Base-by-base conservation (phyloP, 2,329 filamentous ascomycete species). In the Fusarium cicatricum region DNA sequence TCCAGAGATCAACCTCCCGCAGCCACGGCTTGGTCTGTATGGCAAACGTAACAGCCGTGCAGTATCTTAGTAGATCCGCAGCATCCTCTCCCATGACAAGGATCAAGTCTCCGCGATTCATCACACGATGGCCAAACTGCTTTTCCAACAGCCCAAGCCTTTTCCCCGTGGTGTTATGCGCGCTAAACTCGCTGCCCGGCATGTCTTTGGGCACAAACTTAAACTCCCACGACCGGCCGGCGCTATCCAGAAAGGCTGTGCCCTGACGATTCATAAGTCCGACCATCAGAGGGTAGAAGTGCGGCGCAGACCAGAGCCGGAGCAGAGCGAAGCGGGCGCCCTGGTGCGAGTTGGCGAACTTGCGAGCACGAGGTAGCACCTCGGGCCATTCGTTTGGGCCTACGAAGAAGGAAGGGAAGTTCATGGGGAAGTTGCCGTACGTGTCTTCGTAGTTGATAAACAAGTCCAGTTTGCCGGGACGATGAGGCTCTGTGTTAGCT, bases 241-340 rank as follows among this genome's bases (percentile, higher is more conserved):
- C 41, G 29, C 68, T 67, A 9, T 72, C 69, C 4, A 70, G 55
- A 44, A 72, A 72, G 23, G 59, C 66, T 8, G 43, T 63, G 12
- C 32, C 32, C 21, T 54, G 55, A 0, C 70, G 60, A 36, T 63
- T 69, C 1, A 21, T 19, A 10, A 40, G 29, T 0, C 70, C 65
- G 0, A 71, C 46, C 70, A 71, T 70, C 16, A 68, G 53, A 3
- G 69, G 70, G 41, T 72, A 72, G 40, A 62, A 72, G 44, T 72
- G 70, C 2, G 68, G 58, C 5, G 69, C 62, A 0, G 70, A 69
- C 69, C 69, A 71, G 28, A 70, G 40, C 2, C 69, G 61, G 0
- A 71, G 54, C 0, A 71, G 55, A 2, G 70, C 60, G 23, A 71
- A 72, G 3, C 66, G 68, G 1, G 69, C 70, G 4, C 33, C 38